A percentile compares a stretch with the other conserved stretches of the same genome.
These are phyloP conservation scores for Tolypocladium ovalisporum DNA, from an alignment of 2,329 filamentous ascomycete genomes.

Conservation along the genomic window DNA sequence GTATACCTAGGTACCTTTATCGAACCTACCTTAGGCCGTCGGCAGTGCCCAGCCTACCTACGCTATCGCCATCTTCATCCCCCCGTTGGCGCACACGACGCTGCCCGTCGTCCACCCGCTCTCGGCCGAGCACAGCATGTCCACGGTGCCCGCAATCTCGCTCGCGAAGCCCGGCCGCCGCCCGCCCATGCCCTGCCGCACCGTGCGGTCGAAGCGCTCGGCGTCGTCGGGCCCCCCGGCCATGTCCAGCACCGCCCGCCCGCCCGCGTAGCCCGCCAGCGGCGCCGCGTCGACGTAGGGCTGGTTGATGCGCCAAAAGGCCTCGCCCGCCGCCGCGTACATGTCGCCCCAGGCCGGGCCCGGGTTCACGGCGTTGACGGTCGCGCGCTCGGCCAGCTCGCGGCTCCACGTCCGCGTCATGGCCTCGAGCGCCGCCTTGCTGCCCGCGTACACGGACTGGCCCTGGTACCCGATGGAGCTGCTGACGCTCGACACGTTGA, in stretches of 20 bases:
- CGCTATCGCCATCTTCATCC: constrained; percentile 27
- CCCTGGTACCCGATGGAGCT: constrained; percentile 41
- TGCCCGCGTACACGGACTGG: constrained; percentile 47
- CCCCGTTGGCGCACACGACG: constrained; percentile 60
- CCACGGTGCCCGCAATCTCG: constrained; percentile 60
- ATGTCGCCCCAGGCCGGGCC: constrained; percentile 43
- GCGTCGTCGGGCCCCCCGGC: constrained; percentile 17
- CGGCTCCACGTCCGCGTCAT: constrained; percentile 50
- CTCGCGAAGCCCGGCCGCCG: constrained; percentile 21
- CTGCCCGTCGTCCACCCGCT: constrained; percentile 59
- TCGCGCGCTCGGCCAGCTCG: constrained; percentile 40
- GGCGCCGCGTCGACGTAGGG: constrained; percentile 24
- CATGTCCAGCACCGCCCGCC: constrained; percentile 16
- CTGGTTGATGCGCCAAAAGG: constrained; percentile 26
- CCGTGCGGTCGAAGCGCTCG: constrained; percentile 20
- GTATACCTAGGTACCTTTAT: too few species aligned
- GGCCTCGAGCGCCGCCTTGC: constrained; percentile 47
- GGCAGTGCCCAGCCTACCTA: too few species aligned
- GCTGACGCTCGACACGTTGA: constrained; percentile 45
- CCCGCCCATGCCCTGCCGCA: constrained; percentile 21
- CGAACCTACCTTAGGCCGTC: too few species aligned
- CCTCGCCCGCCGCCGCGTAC: constrained; percentile 29
- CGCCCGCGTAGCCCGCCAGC: constrained; percentile 21
- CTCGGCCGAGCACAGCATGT: constrained; percentile 58
- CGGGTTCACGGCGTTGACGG: constrained; percentile 47